Base-by-base conservation (phyloP, 1,139 yeast genomes). In the Suhomyces guaymorum region DNA sequence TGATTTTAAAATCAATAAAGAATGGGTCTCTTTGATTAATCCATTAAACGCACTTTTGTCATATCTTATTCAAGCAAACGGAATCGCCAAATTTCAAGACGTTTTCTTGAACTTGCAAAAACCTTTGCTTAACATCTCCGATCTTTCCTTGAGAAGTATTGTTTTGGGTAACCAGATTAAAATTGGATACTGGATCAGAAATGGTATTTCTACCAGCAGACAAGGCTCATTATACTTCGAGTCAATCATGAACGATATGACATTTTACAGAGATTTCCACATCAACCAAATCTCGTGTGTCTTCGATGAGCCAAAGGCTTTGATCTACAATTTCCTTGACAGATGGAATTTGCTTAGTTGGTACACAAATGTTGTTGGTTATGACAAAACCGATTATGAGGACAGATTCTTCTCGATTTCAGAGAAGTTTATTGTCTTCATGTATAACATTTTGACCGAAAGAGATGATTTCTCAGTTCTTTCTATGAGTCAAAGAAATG, bases 111-210 rank as follows among this genome's bases (percentile, higher is more conserved):
- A 38, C 4, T 23, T 50, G 13, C 42, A 41, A 4, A 30, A 33
- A 5, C 67, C 69, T 15, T 69, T 74, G 41, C 47, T 72, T 36
- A 54, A 56, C 3, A 61, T 78, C 13, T 66, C 83, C 0, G 88
- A 81, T 52, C 60, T 71, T 28, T 70, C 85, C 0, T 58, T 84
- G 32, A 66, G 85, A 49, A 70, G 82, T 14, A 63, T 80, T 8
- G 95, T 85, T 0, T 61, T 86, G 14, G 69, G 82, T 6, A 70
- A 90, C 0, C 97, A 92, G 54, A 79, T 89, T 11, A 77, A 79
- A 29, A 72, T 78, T 2, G 95, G 96, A 0, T 76, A 83, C 42
- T 92, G 97, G 97, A 87, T 92, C 3, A 75, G 97, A 55, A 92
- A 92, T 54, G 87, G 87, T n/a, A 49, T 64, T 30, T 62, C 75